These are phyloP conservation scores for Aureobasidium lini DNA, from an alignment of 2,329 filamentous ascomycete genomes.

Conservation along the genomic window DNA sequence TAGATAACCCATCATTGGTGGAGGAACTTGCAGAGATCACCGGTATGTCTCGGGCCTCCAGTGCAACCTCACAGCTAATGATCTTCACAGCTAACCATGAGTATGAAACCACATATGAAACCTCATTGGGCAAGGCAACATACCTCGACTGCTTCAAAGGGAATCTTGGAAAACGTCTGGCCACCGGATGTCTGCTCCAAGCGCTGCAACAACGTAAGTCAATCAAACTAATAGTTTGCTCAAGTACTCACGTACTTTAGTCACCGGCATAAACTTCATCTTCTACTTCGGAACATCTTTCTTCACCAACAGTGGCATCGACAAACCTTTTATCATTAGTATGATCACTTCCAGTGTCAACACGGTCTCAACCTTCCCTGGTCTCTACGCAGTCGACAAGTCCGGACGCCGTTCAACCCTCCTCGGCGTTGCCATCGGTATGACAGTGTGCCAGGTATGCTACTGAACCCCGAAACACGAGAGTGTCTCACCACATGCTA, in stretches of 20 bases:
- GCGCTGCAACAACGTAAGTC: constrained; percentile 59
- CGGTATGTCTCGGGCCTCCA: too few species aligned
- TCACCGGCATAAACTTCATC: constrained; percentile 54
- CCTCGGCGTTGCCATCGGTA: constrained; percentile 66
- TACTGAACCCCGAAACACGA: too few species aligned
- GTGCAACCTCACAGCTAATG: too few species aligned
- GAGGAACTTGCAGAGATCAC: constrained; percentile 76
- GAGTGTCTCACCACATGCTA: too few species aligned
- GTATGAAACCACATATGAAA: constrained; percentile 76
- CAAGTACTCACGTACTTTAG: too few species aligned
- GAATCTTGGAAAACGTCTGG: constrained; percentile 58
- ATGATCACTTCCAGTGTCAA: constrained; percentile 75
- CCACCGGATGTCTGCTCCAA: constrained; percentile 67
- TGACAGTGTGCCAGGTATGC: constrained; percentile 38
- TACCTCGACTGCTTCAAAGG: constrained; percentile 58
- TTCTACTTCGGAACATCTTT: constrained; percentile 72
- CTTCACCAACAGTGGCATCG: constrained; percentile 41
- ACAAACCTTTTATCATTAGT: constrained; percentile 25
- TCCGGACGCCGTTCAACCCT: constrained; percentile 70
- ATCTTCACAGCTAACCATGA: constrained; percentile 62
- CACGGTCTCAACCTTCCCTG: constrained; percentile 65
- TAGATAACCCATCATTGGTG: constrained; percentile 53
- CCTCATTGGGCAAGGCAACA: constrained; percentile 50
- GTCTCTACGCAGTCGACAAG: constrained; percentile 59
- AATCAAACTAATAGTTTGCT: too few species aligned